Evolutionary conservation across 1,139 yeast species (phyloP).

Genomic region (Chernovozyma aurita): DNA sequence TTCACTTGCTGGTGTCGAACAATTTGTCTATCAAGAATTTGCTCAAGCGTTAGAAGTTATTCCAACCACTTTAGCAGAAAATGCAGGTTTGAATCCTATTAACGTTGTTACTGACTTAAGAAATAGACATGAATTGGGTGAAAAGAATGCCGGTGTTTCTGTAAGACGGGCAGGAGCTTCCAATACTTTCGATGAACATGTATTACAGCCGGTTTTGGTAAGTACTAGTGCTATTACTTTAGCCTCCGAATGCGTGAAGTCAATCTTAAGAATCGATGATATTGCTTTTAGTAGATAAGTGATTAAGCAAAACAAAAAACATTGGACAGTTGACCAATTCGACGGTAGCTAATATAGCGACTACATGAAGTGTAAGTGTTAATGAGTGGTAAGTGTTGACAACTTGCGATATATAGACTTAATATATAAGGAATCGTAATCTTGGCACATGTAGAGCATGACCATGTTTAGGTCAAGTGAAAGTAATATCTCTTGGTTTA

Average conservation of each 20-base stretch:
- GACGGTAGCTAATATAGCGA: too few relatives aligned
- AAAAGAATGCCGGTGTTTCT: conserved; percentile 90
- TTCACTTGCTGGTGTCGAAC: conserved; percentile 82
- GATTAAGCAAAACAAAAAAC: background rate
- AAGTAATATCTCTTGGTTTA: too few relatives aligned
- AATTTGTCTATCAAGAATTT: conserved; percentile 91
- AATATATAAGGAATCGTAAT: too few relatives aligned
- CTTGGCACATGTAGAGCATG: too few relatives aligned
- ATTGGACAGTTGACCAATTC: too few relatives aligned
- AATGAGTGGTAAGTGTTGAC: too few relatives aligned
- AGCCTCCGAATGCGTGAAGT: conserved; percentile 95
- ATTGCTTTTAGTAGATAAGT: conserved; percentile 50
- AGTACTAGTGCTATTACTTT: conserved; percentile 89
- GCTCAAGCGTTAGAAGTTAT: conserved; percentile 94
- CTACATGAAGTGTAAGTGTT: too few relatives aligned
- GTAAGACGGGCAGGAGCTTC: conserved; percentile 93
- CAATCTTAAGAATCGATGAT: conserved; percentile 93
- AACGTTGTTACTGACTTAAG: conserved; percentile 93
- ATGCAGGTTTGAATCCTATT: conserved; percentile 94
- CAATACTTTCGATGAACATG: conserved; percentile 89
- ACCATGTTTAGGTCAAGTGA: too few relatives aligned
- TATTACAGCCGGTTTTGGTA: conserved; percentile 92
- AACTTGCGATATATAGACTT: too few relatives aligned
- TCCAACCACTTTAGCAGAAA: conserved; percentile 96
- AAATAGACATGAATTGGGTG: conserved; percentile 88